Evolutionary conservation across 2,329 filamentous ascomycete species (phyloP), one percentile per base, ranked within the genome.

Genomic region (Blastomyces parvus): DNA sequence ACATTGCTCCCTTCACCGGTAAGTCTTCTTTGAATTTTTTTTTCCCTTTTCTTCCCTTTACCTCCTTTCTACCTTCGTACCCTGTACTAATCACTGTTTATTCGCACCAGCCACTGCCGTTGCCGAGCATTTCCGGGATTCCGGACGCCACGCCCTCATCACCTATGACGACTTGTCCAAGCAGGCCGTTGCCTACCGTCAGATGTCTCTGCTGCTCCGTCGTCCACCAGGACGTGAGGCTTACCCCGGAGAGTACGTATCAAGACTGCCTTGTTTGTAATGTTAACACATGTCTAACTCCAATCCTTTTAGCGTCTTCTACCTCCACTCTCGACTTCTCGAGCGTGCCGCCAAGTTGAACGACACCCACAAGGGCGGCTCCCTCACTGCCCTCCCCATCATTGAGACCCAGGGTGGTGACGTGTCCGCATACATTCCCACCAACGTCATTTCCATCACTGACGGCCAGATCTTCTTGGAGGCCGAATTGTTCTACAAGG

Each of bases 351-450:
- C 94, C 83, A 99, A 99, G 89, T 91, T 99, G 88, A 96, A 88
- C 86, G 84, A 92, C 80, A 93, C 90, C 82, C 90, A 89, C 77
- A 91, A 92, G 77, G 91, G 90, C 82, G 94, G 94, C 78, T 97
- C 93, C 73, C 86, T 97, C 81, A 99, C 94, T 81, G 93, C 94
- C 70, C 89, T 99, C 67, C 94, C 94, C 77, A 79, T 97, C 81
- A 97, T 99, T 79, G 94, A 99, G 86, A 99, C 94, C 79, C 94
- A 97, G 86, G 94, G 94, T 86, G 94, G 94, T 90, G 94, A 99
- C 82, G 94, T 99, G 77, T 97, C 94, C 73, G 94, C 94, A 73
- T 99, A 97, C 83, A 97, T 99, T 86, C 94, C 94, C 75, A 99
- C 94, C 83, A 99, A 97, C 86, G 94, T 97, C 83, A 99, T 99